A percentile compares a stretch with the other conserved stretches of the same genome.
These are phyloP conservation scores for Eucalyptus urophylla DNA, from an alignment of 345 rosid genomes.

Conservation along the genomic window DNA sequence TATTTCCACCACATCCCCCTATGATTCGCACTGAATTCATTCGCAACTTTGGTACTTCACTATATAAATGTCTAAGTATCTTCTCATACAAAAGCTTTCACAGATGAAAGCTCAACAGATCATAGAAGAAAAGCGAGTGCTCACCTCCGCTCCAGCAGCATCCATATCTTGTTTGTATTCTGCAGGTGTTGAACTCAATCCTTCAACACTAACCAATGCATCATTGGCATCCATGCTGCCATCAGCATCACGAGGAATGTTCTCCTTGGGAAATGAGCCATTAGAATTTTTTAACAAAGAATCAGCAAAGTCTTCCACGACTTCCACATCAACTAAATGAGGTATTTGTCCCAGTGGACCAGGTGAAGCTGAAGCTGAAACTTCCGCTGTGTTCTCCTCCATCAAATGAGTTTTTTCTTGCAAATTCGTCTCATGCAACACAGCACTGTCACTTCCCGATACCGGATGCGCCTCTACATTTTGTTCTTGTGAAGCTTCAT, in stretches of 20 bases:
- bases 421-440: neutral
- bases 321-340: neutral
- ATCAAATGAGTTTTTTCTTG: neutral
- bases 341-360: neutral
- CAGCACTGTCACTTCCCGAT: neutral
- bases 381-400: neutral
- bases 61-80: neutral
- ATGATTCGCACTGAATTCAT: neutral
- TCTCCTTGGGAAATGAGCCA: neutral
- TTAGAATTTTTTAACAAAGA: conserved; percentile 6
- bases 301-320: neutral
- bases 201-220: neutral
- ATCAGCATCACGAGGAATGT: neutral
- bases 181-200: neutral
- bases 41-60: neutral
- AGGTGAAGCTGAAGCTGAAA: neutral
- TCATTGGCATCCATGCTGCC: conserved; percentile 1
- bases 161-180: neutral
- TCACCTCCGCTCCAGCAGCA: conserved; percentile 13
- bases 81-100: neutral
- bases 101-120: neutral
- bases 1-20: neutral
- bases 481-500: neutral
- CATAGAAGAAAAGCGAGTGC: neutral
- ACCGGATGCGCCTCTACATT: neutral